Evolutionary conservation across 2,329 filamentous ascomycete species (phyloP).

Genomic region (Clonostachys rosea): DNA sequence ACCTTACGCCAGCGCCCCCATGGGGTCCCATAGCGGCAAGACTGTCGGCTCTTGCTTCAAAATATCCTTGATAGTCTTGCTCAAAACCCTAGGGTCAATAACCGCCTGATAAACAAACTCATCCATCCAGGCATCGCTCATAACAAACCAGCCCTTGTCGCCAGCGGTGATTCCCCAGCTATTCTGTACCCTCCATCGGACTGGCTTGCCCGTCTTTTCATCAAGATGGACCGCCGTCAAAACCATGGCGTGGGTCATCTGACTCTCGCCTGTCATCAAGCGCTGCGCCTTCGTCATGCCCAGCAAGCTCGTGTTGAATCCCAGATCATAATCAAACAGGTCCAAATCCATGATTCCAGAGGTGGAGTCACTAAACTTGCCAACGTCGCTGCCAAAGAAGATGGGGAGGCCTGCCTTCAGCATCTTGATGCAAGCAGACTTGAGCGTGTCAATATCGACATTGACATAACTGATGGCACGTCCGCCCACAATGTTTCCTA

Average conservation of each 20-base stretch:
- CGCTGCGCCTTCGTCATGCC: conserved; percentile 73
- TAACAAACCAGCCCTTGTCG: conserved; percentile 82
- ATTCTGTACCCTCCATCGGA: conserved; percentile 85
- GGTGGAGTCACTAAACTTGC: conserved; percentile 66
- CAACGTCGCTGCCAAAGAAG: conserved; percentile 87
- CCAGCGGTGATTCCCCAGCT: conserved; percentile 71
- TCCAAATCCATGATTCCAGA: conserved; percentile 77
- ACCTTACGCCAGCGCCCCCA: conserved; percentile 64
- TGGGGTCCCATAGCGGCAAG: conserved; percentile 75
- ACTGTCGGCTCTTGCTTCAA: conserved; percentile 66
- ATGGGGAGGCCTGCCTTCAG: conserved; percentile 73
- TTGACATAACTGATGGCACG: conserved; percentile 78
- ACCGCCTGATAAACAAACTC: conserved; percentile 85
- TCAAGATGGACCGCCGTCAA: conserved; percentile 81
- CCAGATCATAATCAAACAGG: conserved; percentile 74
- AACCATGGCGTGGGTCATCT: conserved; percentile 93
- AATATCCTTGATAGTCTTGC: conserved; percentile 63
- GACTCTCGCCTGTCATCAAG: conserved; percentile 67
- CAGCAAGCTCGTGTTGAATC: conserved; percentile 73
- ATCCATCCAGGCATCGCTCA: conserved; percentile 78
- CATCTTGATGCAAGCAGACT: conserved; percentile 71
- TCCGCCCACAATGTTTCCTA: conserved; percentile 79
- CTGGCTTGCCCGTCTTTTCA: conserved; percentile 51
- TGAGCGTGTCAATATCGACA: conserved; percentile 69
- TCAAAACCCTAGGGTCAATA: conserved; percentile 66